Evolutionary conservation across 202 grass and related monocot genomes (phyloP).

Genomic region (Schoenoplectus tabernaemontani): DNA sequence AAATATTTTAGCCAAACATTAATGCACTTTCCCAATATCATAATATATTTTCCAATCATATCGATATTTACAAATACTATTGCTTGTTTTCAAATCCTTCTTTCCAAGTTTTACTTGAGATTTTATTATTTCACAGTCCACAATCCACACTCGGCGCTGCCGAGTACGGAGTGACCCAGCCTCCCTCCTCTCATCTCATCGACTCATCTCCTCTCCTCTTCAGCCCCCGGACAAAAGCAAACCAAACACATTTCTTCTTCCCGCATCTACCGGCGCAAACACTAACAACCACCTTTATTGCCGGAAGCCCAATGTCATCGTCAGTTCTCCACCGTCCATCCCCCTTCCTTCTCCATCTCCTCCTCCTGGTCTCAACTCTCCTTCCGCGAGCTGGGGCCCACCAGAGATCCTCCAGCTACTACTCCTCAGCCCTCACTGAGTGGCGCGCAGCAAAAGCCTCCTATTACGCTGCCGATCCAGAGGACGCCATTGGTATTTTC

Average conservation of each 20-base stretch:
- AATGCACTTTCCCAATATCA: too few species aligned
- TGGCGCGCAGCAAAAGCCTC: slow-evolving; percentile 84
- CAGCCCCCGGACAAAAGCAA: neutral
- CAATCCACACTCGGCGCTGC: neutral
- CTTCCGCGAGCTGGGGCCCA: slow-evolving; percentile 33
- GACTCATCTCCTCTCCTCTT: neutral
- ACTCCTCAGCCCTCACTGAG: slow-evolving; percentile 58
- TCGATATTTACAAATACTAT: too few species aligned
- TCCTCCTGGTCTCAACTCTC: slow-evolving; percentile 28
- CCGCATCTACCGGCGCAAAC: slow-evolving; percentile 7
- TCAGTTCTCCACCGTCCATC: neutral
- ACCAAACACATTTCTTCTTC: neutral
- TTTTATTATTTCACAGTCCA: too few species aligned
- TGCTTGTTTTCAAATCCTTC: too few species aligned
- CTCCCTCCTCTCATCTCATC: neutral
- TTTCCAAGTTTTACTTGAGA: too few species aligned
- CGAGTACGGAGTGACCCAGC: neutral
- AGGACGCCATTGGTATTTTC: slow-evolving; percentile 65
- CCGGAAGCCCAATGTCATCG: slow-evolving; percentile 7
- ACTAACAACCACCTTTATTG: slow-evolving; percentile 8
- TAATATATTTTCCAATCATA: too few species aligned
- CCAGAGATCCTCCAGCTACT: slow-evolving; percentile 38
- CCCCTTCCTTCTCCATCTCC: slow-evolving; percentile 1
- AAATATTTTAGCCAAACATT: too few species aligned
- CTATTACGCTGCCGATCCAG: slow-evolving; percentile 87